phyloP scores from a whole-genome alignment of 176 grass and related monocot species.

The Avena atlantica region DNA sequence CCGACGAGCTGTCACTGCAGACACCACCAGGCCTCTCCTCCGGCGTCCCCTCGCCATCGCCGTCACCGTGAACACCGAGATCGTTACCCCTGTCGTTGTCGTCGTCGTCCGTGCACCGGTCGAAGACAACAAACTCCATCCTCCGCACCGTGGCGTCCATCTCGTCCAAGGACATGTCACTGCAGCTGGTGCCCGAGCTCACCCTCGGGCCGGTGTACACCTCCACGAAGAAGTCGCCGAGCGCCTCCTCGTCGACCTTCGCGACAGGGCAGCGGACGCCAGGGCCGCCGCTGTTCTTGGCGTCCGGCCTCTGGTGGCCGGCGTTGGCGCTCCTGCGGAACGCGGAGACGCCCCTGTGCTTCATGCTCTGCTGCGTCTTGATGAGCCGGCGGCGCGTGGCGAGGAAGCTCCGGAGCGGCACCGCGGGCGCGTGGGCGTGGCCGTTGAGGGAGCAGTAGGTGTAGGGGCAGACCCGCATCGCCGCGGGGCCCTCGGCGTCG shows the following conservation, averaged over 20 bases:
- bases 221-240: conserved; percentile 84
- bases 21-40: conserved; percentile 46
- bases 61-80: too few relatives aligned
- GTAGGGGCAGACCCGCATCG: conserved; percentile 71
- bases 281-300: background rate
- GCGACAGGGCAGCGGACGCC: background rate
- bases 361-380: conserved; percentile 94
- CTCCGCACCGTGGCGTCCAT: conserved; percentile 64
- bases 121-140: conserved; percentile 77
- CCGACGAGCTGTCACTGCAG: conserved; percentile 59
- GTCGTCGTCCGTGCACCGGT: conserved; percentile 42
- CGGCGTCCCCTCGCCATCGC: conserved; percentile 8
- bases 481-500: conserved; percentile 64
- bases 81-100: too few relatives aligned
- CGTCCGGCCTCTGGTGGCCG: conserved; percentile 31
- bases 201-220: conserved; percentile 67
- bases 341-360: conserved; percentile 75
- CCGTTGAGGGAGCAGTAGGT: conserved; percentile 93
- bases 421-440: conserved; percentile 64
- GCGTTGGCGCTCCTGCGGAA: conserved; percentile 45
- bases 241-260: conserved; percentile 69
- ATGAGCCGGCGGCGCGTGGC: conserved; percentile 72
- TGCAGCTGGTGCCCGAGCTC: conserved; percentile 64
- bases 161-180: conserved; percentile 84
- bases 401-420: conserved; percentile 80